Percentiles rank a stretch among this genome's conserved stretches.
phyloP scores from a whole-genome alignment of 2,329 filamentous ascomycete species.

The Setomelanomma holmii region DNA sequence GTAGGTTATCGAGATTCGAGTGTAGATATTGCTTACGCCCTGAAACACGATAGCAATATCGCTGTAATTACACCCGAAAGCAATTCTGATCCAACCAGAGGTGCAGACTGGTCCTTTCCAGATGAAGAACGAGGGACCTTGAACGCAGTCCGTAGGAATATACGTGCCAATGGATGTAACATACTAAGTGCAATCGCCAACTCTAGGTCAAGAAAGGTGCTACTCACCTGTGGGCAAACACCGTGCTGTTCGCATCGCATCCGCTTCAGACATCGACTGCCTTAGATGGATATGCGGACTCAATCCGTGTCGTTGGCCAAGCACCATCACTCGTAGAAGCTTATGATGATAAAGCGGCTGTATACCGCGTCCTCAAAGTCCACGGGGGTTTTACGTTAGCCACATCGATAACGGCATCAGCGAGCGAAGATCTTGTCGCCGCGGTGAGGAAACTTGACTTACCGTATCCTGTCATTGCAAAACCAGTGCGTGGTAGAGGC shows the following conservation, averaged over 20 bases:
- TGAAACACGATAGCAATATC: constrained; percentile 39
- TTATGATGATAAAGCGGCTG: constrained; percentile 60
- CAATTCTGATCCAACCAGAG: constrained; percentile 58
- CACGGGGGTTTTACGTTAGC: constrained; percentile 46
- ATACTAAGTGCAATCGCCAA: neutral
- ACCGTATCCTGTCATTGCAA: constrained; percentile 54
- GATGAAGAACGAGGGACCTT: constrained; percentile 91
- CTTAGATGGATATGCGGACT: constrained; percentile 16
- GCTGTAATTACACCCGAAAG: constrained; percentile 42
- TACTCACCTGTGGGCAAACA: constrained; percentile 61
- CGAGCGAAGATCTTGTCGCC: neutral
- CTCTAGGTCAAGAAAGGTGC: constrained; percentile 75
- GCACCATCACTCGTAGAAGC: constrained; percentile 56
- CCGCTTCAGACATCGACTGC: constrained; percentile 52
- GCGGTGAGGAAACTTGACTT: neutral
- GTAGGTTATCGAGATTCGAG: constrained; percentile 59
- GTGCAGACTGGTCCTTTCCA: constrained; percentile 88
- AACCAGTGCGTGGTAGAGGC: constrained; percentile 58
- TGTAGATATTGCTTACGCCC: constrained; percentile 56
- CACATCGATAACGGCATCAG: neutral
- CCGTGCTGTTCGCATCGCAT: constrained; percentile 58
- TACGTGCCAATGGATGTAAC: too few species aligned
- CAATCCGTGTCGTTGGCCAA: constrained; percentile 55
- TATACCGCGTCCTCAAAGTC: constrained; percentile 54
- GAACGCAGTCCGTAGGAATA: constrained; percentile 75